phyloP scores from a whole-genome alignment of 2,329 filamentous ascomycete genomes.

The Seiridium unicorne region DNA sequence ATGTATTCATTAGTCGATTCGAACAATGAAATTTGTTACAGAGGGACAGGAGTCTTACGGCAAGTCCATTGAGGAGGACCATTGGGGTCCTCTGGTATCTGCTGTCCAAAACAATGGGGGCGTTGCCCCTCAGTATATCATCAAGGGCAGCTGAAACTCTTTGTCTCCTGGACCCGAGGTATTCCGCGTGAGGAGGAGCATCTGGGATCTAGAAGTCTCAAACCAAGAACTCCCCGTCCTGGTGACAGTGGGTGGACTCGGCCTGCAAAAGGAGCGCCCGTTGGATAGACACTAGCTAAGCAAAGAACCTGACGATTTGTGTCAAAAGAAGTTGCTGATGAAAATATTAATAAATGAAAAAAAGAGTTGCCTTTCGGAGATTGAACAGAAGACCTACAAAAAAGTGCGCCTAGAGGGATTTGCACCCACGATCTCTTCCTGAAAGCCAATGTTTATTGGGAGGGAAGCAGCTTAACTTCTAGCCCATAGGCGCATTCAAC shows the following conservation, averaged over 20 bases:
- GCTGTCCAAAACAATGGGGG: neutral
- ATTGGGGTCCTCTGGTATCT: neutral
- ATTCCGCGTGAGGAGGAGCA: no score
- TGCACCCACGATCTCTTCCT: conserved; percentile 20
- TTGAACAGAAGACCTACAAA: neutral
- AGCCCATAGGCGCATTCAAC: conserved; percentile 16
- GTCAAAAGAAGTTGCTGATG: neutral
- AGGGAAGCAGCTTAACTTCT: conserved; percentile 29
- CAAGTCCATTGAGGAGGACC: neutral
- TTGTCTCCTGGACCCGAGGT: no score
- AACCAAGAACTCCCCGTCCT: no score
- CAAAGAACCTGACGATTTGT: neutral
- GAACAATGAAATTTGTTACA: neutral
- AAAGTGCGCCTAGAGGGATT: conserved; percentile 26
- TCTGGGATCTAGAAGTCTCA: no score
- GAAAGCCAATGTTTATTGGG: conserved; percentile 11
- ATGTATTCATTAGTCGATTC: neutral
- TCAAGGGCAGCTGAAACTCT: no score
- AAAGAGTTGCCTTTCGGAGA: neutral
- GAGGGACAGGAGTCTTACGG: neutral
- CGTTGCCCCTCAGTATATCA: neutral
- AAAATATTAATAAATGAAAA: neutral
- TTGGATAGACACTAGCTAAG: neutral
- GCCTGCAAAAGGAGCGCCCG: no score
- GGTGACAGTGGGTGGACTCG: no score